Base-by-base conservation (phyloP, 257 asterid genomes). In the Pogostemon cablin region DNA sequence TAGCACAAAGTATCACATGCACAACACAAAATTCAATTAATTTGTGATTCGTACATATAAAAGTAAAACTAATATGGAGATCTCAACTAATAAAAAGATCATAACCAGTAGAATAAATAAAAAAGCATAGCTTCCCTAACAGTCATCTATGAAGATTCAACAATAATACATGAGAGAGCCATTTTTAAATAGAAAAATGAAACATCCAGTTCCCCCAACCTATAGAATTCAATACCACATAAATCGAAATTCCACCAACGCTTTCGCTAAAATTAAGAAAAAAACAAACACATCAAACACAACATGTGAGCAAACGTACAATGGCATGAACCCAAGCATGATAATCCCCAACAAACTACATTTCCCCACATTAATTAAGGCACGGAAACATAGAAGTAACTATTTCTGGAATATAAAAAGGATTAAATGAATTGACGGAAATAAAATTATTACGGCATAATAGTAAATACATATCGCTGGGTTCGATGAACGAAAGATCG, bases 401-500 rank as follows among this genome's bases (percentile, higher is more conserved):
- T 32, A 15, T 17, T 64, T 7, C 20, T 44, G 44, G 9, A 4
- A 42, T 50, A 9, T 12, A 3, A 53, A 25, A 54, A 25, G 47
- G 39, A 47, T n/a, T 39, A 41, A 69, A 17, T 10, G 60, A 39
- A 60, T 34, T 42, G 9, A 7, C 3, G 15, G 12, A 9, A 39
- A 48, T 15, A 47, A 11, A 65, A 34, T 20, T 3, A 42, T 35
- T 5, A 6, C 35, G 17, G 55, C 53, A 65, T 65, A 12, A 9
- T 2, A 34, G 47, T n/a, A 64, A 49, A 60, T 65, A 93, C 96
- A 91, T 91, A 54, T 95, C 96, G 79, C 97, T 86, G 71, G 95
- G 88, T 71, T 88, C 88, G 77, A 95, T 50, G 86, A 95, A 95
- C 25, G 90, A 82, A 43, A 95, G 63, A 82, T 91, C 98, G 40